These are phyloP conservation scores for Hibiscus mutabilis DNA, from an alignment of 345 rosid genomes.

Conservation along the genomic window DNA sequence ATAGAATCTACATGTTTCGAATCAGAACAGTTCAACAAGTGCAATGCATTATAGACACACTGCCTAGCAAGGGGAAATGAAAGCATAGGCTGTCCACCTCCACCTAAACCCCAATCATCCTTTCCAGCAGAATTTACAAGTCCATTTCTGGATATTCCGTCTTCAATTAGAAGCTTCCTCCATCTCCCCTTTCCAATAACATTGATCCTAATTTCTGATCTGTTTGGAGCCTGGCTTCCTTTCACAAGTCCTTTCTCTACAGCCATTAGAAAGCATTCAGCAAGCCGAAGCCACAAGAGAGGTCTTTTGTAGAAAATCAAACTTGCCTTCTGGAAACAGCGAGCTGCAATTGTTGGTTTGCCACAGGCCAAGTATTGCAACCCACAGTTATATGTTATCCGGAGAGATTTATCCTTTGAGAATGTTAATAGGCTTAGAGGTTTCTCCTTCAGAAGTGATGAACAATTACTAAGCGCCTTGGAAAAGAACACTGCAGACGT, in stretches of 20 bases:
- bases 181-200: conserved; percentile 88
- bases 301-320: conserved; percentile 57
- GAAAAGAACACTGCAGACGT: conserved; percentile 58
- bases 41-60: conserved; percentile 69
- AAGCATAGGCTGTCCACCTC: conserved; percentile 52
- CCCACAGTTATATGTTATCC: conserved; percentile 77
- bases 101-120: conserved; percentile 27
- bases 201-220: conserved; percentile 48
- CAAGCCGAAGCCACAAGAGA: conserved; percentile 79
- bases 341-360: conserved; percentile 80
- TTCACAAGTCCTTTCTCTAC: conserved; percentile 53
- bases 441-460: conserved; percentile 65
- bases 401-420: conserved; percentile 20
- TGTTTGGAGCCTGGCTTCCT: conserved; percentile 29
- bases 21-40: conserved; percentile 47
- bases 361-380: conserved; percentile 76
- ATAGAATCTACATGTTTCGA: conserved; percentile 28
- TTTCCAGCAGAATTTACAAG: conserved; percentile 25
- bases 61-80: conserved; percentile 71
- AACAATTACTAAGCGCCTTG: conserved; percentile 61
- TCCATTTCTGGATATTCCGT: conserved; percentile 37
- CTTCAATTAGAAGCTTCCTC: conserved; percentile 68
- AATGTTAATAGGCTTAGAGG: conserved; percentile 54
- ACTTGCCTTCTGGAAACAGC: conserved; percentile 77
- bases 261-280: conserved; percentile 51